phyloP scores from a whole-genome alignment of 2,329 filamentous ascomycete genomes.

The Neonectria coccinea region DNA sequence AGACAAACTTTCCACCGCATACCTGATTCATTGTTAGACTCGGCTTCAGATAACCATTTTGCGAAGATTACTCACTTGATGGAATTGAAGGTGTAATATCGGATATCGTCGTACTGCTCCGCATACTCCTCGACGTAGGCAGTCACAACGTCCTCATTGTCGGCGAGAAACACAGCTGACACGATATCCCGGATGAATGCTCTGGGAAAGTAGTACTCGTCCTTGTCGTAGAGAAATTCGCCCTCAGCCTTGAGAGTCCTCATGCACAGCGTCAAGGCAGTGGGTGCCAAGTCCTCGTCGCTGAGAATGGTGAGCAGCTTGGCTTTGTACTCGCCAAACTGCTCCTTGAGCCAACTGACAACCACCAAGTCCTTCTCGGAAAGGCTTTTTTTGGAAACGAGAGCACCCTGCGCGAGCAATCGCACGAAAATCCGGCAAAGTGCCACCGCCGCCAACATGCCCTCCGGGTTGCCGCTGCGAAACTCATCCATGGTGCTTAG shows the following conservation, averaged over 20 bases:
- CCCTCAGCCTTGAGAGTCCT: constrained; percentile 84
- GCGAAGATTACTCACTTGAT: constrained; percentile 70
- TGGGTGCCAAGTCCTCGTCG: constrained; percentile 73
- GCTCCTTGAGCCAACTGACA: constrained; percentile 81
- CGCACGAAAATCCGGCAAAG: constrained; percentile 89
- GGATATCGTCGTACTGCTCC: constrained; percentile 84
- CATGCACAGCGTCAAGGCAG: constrained; percentile 84
- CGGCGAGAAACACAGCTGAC: constrained; percentile 67
- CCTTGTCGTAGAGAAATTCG: constrained; percentile 68
- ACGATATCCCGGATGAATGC: constrained; percentile 75
- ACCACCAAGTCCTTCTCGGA: constrained; percentile 81
- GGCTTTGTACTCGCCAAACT: constrained; percentile 77
- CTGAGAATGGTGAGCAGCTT: constrained; percentile 71
- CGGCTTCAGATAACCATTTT: neutral
- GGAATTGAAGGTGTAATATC: constrained; percentile 83
- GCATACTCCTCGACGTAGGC: constrained; percentile 84
- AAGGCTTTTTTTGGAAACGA: constrained; percentile 73
- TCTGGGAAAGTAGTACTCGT: constrained; percentile 77
- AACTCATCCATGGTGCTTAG: constrained; percentile 66
- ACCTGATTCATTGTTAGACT: constrained; percentile 37
- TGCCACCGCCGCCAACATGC: constrained; percentile 79
- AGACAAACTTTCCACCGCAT: constrained; percentile 42
- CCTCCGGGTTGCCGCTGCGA: constrained; percentile 62
- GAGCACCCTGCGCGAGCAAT: constrained; percentile 77
- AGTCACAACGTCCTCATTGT: constrained; percentile 69